A percentile compares a stretch with the other conserved stretches of the same genome.
Evolutionary conservation across 1,284 basidiomycete species (phyloP).

Genomic region (Ceratobasidium sp.): DNA sequence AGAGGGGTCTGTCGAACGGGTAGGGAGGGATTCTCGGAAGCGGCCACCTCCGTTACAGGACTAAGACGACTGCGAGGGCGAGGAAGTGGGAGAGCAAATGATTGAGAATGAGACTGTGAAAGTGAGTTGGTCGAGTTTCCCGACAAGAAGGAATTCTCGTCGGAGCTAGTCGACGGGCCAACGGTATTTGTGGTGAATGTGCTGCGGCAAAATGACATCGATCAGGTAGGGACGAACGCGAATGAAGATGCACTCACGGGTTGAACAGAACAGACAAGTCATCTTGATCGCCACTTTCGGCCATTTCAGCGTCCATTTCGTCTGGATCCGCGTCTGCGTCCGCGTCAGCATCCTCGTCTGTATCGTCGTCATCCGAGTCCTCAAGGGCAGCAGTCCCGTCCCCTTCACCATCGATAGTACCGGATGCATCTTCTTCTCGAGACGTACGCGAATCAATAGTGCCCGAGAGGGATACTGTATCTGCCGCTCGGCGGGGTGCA

Average conservation of each 20-base stretch:
- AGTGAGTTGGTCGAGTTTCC: conserved; percentile 57
- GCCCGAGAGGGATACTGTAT: conserved; percentile 36
- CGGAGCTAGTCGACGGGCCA: conserved; percentile 48
- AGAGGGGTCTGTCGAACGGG: conserved; percentile 38
- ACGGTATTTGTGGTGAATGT: conserved; percentile 62
- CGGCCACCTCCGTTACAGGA: conserved; percentile 70
- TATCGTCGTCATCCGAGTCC: conserved; percentile 60
- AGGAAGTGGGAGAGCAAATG: conserved; percentile 62
- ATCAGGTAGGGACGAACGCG: neutral
- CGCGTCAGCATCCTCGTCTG: conserved; percentile 72
- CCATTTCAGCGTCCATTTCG: conserved; percentile 45
- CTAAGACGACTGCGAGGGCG: conserved; percentile 70
- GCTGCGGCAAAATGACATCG: conserved; percentile 54
- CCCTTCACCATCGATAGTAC: conserved; percentile 54
- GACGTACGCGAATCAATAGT: conserved; percentile 43
- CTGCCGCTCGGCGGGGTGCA: conserved; percentile 42
- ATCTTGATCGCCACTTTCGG: conserved; percentile 43
- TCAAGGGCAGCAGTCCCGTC: conserved; percentile 49
- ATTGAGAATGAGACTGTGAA: conserved; percentile 66
- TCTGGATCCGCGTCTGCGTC: conserved; percentile 59
- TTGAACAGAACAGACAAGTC: conserved; percentile 63
- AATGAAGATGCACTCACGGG: conserved; percentile 65
- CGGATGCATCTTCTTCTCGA: conserved; percentile 36
- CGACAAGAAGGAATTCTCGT: conserved; percentile 50
- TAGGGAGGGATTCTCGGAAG: conserved; percentile 23